These are phyloP conservation scores for Pleodorina starrii DNA, from an alignment of 139 green algal species.

Conservation along the genomic window DNA sequence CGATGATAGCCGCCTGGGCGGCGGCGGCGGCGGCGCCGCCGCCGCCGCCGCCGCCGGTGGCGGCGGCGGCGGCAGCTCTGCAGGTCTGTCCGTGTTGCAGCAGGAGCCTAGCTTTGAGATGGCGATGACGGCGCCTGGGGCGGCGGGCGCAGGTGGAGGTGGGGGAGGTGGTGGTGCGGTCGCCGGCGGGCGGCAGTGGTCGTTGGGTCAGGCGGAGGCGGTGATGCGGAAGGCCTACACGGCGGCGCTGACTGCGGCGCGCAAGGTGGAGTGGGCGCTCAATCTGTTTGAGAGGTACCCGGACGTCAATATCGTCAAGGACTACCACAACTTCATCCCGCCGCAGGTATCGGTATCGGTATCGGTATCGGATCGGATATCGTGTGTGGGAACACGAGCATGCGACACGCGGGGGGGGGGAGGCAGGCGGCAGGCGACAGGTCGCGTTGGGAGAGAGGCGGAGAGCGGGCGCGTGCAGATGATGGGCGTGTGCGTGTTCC, in stretches of 20 bases:
- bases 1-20: neutral
- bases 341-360: no score
- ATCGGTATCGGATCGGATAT: no score
- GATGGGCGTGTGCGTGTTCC: no score
- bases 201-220: slow-evolving; percentile 6
- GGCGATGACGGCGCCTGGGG: neutral
- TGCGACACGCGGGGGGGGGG: no score
- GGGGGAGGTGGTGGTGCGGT: neutral
- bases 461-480: no score
- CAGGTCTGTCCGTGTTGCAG: neutral
- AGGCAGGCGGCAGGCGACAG: neutral
- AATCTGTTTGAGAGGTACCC: slow-evolving; percentile 13
- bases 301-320: neutral
- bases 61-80: neutral
- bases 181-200: neutral
- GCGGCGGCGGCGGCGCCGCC: neutral
- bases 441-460: no score
- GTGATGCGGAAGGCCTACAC: slow-evolving; percentile 27
- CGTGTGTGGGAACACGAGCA: no score
- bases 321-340: slow-evolving; percentile 18
- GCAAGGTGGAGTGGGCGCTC: neutral
- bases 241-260: neutral
- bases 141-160: neutral
- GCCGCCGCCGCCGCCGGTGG: neutral
- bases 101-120: neutral